These are phyloP conservation scores for Ascochyta viciae-villosae DNA, from an alignment of 2,329 filamentous ascomycete species.

Conservation along the genomic window DNA sequence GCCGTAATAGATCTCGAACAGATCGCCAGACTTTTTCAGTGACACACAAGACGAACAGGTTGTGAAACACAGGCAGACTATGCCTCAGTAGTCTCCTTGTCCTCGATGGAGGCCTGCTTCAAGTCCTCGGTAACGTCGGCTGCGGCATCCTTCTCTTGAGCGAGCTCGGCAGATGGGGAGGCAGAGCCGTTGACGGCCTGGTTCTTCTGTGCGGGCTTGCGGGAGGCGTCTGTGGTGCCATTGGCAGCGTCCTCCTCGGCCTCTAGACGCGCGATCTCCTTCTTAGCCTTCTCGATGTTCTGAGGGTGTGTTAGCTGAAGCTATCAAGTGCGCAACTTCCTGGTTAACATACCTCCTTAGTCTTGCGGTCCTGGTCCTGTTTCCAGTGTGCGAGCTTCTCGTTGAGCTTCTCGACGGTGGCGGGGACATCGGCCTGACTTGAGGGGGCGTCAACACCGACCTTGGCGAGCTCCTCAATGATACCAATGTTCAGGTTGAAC, in stretches of 20 bases:
- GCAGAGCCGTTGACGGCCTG: constrained; percentile 60
- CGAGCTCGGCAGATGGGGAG: constrained; percentile 61
- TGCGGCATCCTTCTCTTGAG: constrained; percentile 65
- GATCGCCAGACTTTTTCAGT: constrained; percentile 25
- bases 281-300: constrained; percentile 97
- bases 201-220: constrained; percentile 61
- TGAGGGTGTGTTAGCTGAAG: constrained; percentile 47
- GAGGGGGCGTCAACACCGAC: constrained; percentile 88
- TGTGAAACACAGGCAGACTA: constrained; percentile 18
- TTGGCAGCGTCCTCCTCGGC: constrained; percentile 69
- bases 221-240: constrained; percentile 62
- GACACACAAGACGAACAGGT: constrained; percentile 13
- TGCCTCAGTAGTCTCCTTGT: constrained; percentile 46
- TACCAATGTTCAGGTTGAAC: constrained; percentile 87
- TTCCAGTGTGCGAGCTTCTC: constrained; percentile 93
- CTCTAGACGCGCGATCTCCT: constrained; percentile 86
- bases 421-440: constrained; percentile 80
- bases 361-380: constrained; percentile 86
- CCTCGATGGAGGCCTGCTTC: constrained; percentile 67
- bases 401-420: constrained; percentile 85
- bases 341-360: constrained; percentile 74
- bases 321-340: neutral
- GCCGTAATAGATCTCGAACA: constrained; percentile 26
- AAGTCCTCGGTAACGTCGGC: constrained; percentile 67
- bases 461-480: constrained; percentile 88